These are phyloP conservation scores for Penicillium concentricum DNA, from an alignment of 2,329 filamentous ascomycete species.

Conservation along the genomic window DNA sequence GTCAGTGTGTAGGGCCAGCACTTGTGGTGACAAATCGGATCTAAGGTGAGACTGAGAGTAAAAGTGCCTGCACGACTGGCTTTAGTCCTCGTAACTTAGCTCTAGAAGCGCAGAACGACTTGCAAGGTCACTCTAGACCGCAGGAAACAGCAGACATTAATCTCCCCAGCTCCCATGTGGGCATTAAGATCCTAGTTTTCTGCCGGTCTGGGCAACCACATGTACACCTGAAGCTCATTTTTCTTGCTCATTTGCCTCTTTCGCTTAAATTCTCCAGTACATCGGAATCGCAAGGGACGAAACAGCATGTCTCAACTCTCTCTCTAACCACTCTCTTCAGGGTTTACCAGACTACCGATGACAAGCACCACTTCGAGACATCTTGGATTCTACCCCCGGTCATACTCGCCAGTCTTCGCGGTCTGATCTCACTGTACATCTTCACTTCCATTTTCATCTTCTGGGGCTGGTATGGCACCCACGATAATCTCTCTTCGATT, in stretches of 20 bases:
- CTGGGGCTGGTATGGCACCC: slow-evolving; percentile 64
- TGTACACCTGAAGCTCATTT: background rate
- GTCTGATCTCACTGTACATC: slow-evolving; percentile 55
- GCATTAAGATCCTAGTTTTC: background rate
- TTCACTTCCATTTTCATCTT: slow-evolving; percentile 69
- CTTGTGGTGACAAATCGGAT: background rate
- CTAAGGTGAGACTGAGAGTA: background rate
- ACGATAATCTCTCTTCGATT: slow-evolving; percentile 49
- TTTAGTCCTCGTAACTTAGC: background rate
- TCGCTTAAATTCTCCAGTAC: background rate
- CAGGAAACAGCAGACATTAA: background rate
- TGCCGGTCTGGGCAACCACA: too few species aligned
- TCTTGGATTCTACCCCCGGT: slow-evolving; percentile 76
- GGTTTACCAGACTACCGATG: slow-evolving; percentile 42
- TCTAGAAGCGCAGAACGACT: background rate
- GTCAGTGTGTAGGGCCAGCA: background rate
- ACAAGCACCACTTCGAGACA: slow-evolving; percentile 67
- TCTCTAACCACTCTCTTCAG: slow-evolving; percentile 28
- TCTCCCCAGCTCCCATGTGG: background rate
- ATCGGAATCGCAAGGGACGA: background rate
- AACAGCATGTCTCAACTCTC: slow-evolving; percentile 18
- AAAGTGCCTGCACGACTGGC: background rate
- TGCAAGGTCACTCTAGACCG: background rate
- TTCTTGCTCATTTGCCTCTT: background rate
- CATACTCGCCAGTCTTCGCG: slow-evolving; percentile 58